Percentiles rank a stretch among this genome's conserved stretches.
These are phyloP conservation scores for Fomitopsis palustris DNA, from an alignment of 1,284 basidiomycete species.

Conservation along the genomic window DNA sequence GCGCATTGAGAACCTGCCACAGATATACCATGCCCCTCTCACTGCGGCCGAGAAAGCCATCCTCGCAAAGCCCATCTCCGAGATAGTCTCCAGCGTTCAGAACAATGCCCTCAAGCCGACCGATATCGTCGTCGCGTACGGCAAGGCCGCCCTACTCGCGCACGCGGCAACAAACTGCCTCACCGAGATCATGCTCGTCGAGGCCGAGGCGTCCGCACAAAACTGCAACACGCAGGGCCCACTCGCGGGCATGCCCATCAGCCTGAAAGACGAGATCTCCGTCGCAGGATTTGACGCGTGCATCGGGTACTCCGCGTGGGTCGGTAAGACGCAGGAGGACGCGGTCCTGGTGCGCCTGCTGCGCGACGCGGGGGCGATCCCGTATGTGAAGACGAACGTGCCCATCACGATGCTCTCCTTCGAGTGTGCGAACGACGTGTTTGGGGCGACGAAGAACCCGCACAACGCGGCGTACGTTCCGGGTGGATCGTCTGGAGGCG, in stretches of 20 bases:
- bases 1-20: slow-evolving; percentile 38
- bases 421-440: slow-evolving; percentile 85
- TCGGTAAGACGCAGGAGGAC: slow-evolving; percentile 48
- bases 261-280: slow-evolving; percentile 59
- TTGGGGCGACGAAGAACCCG: slow-evolving; percentile 74
- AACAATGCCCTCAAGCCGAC: slow-evolving; percentile 70
- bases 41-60: slow-evolving; percentile 35
- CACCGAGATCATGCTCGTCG: slow-evolving; percentile 49
- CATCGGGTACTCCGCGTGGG: slow-evolving; percentile 70
- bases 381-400: slow-evolving; percentile 75
- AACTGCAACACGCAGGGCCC: slow-evolving; percentile 66
- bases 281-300: slow-evolving; percentile 28
- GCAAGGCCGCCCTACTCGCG: slow-evolving; percentile 55
- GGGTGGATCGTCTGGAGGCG: slow-evolving; percentile 81
- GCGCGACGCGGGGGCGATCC: slow-evolving; percentile 49
- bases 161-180: slow-evolving; percentile 72
- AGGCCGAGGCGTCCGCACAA: slow-evolving; percentile 53
- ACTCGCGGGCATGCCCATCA: slow-evolving; percentile 75
- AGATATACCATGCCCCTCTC: slow-evolving; percentile 34
- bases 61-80: slow-evolving; percentile 39
- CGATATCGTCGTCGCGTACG: slow-evolving; percentile 70
- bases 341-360: slow-evolving; percentile 59
- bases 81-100: slow-evolving; percentile 60
- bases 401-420: slow-evolving; percentile 84
- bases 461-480: slow-evolving; percentile 60